phyloP scores from a whole-genome alignment of 768 basidiomycete genomes.

The Rhodotorula sphaerocarpa region DNA sequence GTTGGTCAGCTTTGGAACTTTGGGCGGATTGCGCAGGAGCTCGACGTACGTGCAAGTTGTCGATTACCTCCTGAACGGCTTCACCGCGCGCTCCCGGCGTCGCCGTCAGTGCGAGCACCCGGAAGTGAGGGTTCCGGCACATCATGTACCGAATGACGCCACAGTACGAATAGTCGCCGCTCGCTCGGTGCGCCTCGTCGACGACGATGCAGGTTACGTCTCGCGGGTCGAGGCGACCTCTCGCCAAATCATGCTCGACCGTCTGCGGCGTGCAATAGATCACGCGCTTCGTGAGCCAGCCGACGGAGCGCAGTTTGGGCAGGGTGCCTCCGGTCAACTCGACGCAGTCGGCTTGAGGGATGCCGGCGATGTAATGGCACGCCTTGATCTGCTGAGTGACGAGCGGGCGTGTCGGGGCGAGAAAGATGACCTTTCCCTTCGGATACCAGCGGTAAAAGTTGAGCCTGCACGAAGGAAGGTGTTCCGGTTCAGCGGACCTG shows the following conservation, averaged over 20 bases:
- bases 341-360: conserved; percentile 72
- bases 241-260: conserved; percentile 71
- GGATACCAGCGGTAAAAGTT: conserved; percentile 77
- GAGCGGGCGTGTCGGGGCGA: conserved; percentile 91
- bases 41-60: conserved; percentile 59
- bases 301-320: conserved; percentile 51
- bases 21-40: background rate
- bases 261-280: conserved; percentile 55
- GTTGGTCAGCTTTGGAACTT: too few relatives aligned
- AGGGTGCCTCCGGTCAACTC: conserved; percentile 76
- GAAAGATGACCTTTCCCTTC: conserved; percentile 81
- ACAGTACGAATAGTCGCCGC: conserved; percentile 62
- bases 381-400: conserved; percentile 92
- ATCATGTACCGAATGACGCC: conserved; percentile 73
- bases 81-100: conserved; percentile 82
- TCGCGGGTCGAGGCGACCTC: conserved; percentile 62
- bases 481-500: conserved; percentile 68
- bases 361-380: conserved; percentile 86
- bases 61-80: conserved; percentile 81
- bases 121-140: conserved; percentile 88
- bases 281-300: conserved; percentile 37
- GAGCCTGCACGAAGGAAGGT: conserved; percentile 29
- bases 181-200: conserved; percentile 84
- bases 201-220: conserved; percentile 82
- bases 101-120: conserved; percentile 85